A percentile compares a stretch with the other conserved stretches of the same genome.
phyloP scores from a whole-genome alignment of 2,329 filamentous ascomycete species.

The Neofusicoccum ribis region DNA sequence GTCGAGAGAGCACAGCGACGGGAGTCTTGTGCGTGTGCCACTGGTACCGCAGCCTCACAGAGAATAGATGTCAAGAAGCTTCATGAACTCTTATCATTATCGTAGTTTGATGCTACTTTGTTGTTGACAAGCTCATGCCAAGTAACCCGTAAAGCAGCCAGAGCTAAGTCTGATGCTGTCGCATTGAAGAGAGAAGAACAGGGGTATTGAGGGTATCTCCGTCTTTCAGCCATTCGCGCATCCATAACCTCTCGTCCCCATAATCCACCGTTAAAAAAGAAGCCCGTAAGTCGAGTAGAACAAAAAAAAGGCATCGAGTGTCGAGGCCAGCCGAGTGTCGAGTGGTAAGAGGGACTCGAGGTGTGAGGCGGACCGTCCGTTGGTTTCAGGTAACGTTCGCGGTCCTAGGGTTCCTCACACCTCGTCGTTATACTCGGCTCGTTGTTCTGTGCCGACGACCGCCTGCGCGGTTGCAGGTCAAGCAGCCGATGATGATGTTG shows the following conservation, averaged over 20 bases:
- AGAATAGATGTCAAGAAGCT: not conserved
- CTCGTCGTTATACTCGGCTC: conserved; percentile 23
- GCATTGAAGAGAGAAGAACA: conserved; percentile 10
- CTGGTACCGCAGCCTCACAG: not conserved
- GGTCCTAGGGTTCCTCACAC: conserved; percentile 15
- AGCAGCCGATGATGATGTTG: conserved; percentile 50
- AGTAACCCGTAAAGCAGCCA: not conserved
- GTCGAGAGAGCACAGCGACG: not conserved
- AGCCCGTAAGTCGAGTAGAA: not conserved
- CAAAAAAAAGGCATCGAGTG: not conserved
- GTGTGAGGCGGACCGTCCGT: conserved; percentile 1
- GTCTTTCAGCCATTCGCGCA: conserved; percentile 6
- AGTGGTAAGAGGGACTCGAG: not conserved
- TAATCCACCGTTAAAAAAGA: not conserved
- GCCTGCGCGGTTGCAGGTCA: conserved; percentile 50
- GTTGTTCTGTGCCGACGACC: conserved; percentile 38
- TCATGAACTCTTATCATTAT: conserved; percentile 11
- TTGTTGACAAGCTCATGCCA: not conserved
- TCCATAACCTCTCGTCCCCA: not conserved
- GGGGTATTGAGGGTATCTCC: conserved; percentile 19
- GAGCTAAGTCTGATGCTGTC: conserved; percentile 1
- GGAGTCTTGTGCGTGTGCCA: not conserved
- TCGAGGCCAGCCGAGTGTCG: not conserved
- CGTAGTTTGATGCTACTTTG: not conserved
- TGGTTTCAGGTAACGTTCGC: not conserved